Evolutionary conservation across 257 asterid genomes (phyloP), one percentile per base, ranked within the genome.

Genomic region (Phtheirospermum japonicum): DNA sequence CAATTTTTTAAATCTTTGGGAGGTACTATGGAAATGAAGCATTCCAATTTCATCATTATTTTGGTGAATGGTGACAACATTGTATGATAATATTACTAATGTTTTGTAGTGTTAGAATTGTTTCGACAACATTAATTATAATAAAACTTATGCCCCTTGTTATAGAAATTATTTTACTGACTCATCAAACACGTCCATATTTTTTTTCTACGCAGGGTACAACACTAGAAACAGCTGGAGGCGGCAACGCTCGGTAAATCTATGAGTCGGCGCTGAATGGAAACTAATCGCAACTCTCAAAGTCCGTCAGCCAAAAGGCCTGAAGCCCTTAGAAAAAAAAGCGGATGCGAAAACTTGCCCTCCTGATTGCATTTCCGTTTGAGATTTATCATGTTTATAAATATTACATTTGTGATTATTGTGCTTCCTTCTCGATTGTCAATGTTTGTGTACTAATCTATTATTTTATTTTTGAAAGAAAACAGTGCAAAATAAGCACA

Each of bases 191-290:
- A 32, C 36, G 6, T 14, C 13, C 4, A 4, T 7, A 20, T 2
- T 57, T 48, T 54, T 58, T 26, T 23, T n/a, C n/a, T n/a, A 14
- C 37, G 43, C 82, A 90, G 96, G 98, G 96, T 42, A 86, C 84
- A 52, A 70, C 82, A 16, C 80, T 91, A 16, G 98, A 95, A 2
- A 95, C 89, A 71, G 98, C 98, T 33, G 98, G 98, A 76, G 98
- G 98, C 28, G 88, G 98, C 43, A 88, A 96, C 62, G 90, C 95
- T 88, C 96, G n/a, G 86, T 88, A 61, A 91, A 91, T 71, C 79
- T 91, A 16, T 91, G 95, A 94, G 95, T 86, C 56, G 88, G 95
- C 36, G 81, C 87, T 7, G 81, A 79, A 30, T 91, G 98, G 98
- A 85, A 81, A 67, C 74, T 77, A 5, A 66, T 73, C 10, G 78